Conservation (phyloP, 1,284 basidiomycete genomes). For the Malassezia furfur region DNA sequence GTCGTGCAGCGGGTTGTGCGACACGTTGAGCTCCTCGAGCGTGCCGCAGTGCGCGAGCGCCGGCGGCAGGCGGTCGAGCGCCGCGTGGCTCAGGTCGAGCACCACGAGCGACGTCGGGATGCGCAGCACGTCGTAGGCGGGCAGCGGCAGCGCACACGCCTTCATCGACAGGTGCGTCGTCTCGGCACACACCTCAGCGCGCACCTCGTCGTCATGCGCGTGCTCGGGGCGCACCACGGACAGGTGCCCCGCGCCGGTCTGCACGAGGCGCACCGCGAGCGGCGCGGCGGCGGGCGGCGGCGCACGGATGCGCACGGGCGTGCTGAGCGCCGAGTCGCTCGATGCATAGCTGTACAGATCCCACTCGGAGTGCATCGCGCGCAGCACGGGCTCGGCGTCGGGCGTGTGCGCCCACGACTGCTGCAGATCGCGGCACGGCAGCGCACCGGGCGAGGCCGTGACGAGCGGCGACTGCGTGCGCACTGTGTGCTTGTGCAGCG, state of each 20-base stretch:
- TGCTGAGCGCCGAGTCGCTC: conserved; percentile 3
- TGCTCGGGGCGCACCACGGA: conserved; percentile 1
- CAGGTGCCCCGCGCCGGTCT: neutral
- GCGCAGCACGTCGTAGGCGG: neutral
- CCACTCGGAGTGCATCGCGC: neutral
- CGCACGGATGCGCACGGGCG: neutral
- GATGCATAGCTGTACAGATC: conserved; percentile 4
- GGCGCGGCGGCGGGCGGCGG: neutral
- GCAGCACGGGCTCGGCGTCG: neutral
- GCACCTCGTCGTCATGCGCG: neutral
- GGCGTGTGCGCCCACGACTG: conserved; percentile 2
- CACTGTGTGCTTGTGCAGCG: neutral
- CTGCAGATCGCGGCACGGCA: neutral
- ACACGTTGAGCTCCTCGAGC: conserved; percentile 88
- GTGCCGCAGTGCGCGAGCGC: conserved; percentile 64
- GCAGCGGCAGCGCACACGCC: neutral
- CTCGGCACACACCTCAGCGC: neutral
- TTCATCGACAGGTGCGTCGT: conserved; percentile 15
- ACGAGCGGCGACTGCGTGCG: neutral
- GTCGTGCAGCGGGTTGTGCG: conserved; percentile 66
- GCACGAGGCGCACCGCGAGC: neutral
- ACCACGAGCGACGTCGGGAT: conserved; percentile 26
- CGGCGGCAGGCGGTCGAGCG: conserved; percentile 68
- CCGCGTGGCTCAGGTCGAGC: conserved; percentile 56
- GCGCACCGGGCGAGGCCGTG: neutral